A percentile compares a stretch with the other conserved stretches of the same genome.
phyloP scores from a whole-genome alignment of 257 asterid species.

The Jacaranda mimosifolia region DNA sequence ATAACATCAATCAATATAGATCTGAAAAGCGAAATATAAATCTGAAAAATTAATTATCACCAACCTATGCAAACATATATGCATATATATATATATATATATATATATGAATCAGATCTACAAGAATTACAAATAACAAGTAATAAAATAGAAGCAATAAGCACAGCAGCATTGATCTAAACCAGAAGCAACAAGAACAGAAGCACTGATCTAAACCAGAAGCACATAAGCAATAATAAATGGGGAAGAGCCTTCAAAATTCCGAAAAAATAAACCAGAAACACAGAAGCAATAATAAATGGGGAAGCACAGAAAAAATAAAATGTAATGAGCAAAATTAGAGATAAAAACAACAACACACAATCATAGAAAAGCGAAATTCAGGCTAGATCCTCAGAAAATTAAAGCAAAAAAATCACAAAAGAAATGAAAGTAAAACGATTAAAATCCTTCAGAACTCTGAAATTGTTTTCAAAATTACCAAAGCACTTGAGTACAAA shows the following conservation, averaged over 20 bases:
- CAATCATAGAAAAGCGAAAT: slow-evolving; percentile 35
- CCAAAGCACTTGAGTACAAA: too few relatives aligned
- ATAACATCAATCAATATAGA: background rate
- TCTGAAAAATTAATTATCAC: background rate
- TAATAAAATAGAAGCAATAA: background rate
- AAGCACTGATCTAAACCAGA: slow-evolving; percentile 34
- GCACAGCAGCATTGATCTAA: slow-evolving; percentile 37
- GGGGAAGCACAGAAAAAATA: background rate
- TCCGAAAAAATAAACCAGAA: too few relatives aligned
- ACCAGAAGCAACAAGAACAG: background rate
- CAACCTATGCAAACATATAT: background rate
- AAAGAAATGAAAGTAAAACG: background rate
- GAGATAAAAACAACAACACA: background rate
- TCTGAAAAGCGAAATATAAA: background rate
- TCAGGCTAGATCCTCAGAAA: slow-evolving; percentile 37
- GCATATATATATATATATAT: background rate
- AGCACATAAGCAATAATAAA: slow-evolving; percentile 20
- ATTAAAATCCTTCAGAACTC: background rate
- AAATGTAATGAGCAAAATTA: slow-evolving; percentile 20
- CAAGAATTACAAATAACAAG: background rate
- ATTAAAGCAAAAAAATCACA: background rate
- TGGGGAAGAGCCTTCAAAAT: too few relatives aligned
- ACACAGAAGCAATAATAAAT: slow-evolving; percentile 24
- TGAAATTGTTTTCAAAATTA: too few relatives aligned
- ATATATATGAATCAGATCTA: slow-evolving; percentile 14